Evolutionary conservation across 305 asterid genomes (phyloP), one percentile per base, ranked within the genome.

Genomic region (Plantago coronopus): DNA sequence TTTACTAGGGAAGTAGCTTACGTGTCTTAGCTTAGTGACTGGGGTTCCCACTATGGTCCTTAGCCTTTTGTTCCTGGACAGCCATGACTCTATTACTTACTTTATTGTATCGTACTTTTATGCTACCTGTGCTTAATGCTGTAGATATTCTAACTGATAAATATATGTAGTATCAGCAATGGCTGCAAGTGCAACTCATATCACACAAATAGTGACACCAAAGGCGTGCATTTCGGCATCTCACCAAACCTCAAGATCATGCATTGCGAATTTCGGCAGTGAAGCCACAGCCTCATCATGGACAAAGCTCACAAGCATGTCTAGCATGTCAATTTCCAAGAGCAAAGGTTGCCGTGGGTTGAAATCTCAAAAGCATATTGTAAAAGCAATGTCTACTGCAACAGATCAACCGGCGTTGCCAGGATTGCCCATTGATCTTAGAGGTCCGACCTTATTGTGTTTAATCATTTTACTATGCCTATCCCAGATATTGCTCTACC

Each of bases 401-500:
- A 76, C 83, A 68, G 93, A 83, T 43, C 50, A 72, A 15, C 87
- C 72, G 54, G 70, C 89, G 58, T 66, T 87, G 78, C 84, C 95
- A 0, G 97, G 99, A 63, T 62, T 93, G 72, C 89, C 97, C 1
- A 57, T 89, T 64, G 99, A 93, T 79, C 76, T 93, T 58, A 83
- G 94, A 87, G 97, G 99, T 89, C 44, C 19, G 64, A 16, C 43
- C 48, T 47, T 69, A 29, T 16, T 10, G 4, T 14, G 49, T 58
- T 9, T 51, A 50, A 23, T 9, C 17, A 37, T 23, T 51, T 29
- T 16, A 16, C 19, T 34, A 38, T 22, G 40, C 44, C 18, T 38
- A 9, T 56, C 10, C 40, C 10, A 27, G 4, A 23, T 34, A 7
- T 7, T 34, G 9, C 42, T 34, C 12, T 2, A 7, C 15, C 43